Evolutionary conservation across 208 protist species (phyloP).

Genomic region (Porcisia deanei): DNA sequence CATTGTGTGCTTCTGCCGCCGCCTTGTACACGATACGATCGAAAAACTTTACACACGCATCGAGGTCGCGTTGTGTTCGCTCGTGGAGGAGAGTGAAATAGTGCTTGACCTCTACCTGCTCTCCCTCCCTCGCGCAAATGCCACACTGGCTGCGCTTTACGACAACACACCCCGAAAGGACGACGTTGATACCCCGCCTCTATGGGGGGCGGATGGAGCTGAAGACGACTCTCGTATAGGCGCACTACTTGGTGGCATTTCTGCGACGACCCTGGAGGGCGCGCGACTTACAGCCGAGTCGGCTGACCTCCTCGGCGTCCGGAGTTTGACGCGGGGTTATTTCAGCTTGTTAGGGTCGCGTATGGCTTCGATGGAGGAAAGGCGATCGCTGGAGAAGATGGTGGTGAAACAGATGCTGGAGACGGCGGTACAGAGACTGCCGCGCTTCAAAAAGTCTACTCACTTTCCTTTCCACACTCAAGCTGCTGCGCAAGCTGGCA

Average conservation of each 20-base stretch:
- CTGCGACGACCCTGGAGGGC: constrained; percentile 10
- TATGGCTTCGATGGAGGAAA: constrained; percentile 12
- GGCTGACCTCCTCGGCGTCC: constrained; percentile 22
- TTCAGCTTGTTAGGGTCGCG: constrained; percentile 31
- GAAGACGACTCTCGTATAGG: background rate
- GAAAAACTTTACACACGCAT: constrained; percentile 47
- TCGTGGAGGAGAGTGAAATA: constrained; percentile 73
- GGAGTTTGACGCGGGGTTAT: constrained; percentile 31
- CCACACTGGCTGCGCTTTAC: constrained; percentile 34
- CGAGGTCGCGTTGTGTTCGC: constrained; percentile 45
- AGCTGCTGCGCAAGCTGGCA: background rate
- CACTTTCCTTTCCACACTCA: constrained; percentile 40
- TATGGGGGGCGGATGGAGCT: background rate
- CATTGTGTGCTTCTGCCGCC: constrained; percentile 65
- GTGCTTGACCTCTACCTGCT: constrained; percentile 73
- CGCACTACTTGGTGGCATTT: background rate
- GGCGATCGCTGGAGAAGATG: too few relatives aligned
- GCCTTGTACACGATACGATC: constrained; percentile 48
- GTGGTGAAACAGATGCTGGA: constrained; percentile 18
- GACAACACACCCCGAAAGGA: constrained; percentile 7
- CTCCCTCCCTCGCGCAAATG: constrained; percentile 38
- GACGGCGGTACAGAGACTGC: constrained; percentile 24
- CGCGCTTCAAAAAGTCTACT: constrained; percentile 35
- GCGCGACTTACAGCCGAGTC: constrained; percentile 26
- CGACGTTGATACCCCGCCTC: background rate